Percentiles rank a stretch among this genome's conserved stretches.
Conservation (phyloP, 345 rosid genomes). For the Eucalyptus marginata region DNA sequence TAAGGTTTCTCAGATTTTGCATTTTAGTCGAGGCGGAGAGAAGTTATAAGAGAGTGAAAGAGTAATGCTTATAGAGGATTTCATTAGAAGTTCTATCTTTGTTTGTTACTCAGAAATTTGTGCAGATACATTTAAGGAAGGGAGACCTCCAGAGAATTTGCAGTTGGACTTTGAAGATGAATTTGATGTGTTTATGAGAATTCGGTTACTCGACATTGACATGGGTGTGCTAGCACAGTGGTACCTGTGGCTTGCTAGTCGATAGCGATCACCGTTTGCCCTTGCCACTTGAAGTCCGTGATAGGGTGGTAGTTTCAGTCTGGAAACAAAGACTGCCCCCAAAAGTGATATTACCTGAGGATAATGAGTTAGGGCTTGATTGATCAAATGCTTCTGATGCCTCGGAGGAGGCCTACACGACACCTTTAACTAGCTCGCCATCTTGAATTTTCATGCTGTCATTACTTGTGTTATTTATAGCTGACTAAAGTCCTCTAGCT, state of each 20-base stretch:
- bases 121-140: not conserved
- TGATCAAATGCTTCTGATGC: not conserved
- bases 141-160: not conserved
- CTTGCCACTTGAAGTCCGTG: not conserved
- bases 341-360: not conserved
- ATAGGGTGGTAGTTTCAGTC: not conserved
- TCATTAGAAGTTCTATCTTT: not conserved
- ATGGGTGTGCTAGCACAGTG: not conserved
- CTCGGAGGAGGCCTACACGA: not conserved
- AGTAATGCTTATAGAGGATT: not conserved
- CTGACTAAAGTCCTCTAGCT: not conserved
- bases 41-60: not conserved
- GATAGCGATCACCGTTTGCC: not conserved
- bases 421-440: not conserved
- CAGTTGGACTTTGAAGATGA: not conserved
- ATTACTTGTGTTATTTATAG: not conserved
- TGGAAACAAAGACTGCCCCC: not conserved
- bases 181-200: not conserved
- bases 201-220: not conserved
- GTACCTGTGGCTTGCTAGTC: not conserved
- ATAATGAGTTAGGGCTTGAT: not conserved
- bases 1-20: not conserved
- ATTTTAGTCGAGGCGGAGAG: not conserved
- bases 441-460: not conserved
- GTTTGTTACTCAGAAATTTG: not conserved